These are phyloP conservation scores for Exophiala oligosperma DNA, from an alignment of 2,329 filamentous ascomycete genomes.

Conservation along the genomic window DNA sequence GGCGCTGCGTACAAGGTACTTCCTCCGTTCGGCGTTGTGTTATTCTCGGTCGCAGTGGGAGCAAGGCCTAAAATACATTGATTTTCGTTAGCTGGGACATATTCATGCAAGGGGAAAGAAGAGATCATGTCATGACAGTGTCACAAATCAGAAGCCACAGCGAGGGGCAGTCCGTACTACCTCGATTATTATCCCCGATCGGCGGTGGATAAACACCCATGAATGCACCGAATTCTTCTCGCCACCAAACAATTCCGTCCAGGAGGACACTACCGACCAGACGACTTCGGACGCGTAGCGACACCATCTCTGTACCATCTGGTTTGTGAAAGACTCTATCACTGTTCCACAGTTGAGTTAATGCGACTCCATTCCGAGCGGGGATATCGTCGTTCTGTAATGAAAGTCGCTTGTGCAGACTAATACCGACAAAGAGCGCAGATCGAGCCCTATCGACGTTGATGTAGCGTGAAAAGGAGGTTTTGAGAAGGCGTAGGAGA, in stretches of 20 bases:
- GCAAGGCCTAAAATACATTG: not conserved
- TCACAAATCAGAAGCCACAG: too few relatives aligned
- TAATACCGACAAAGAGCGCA: slow-evolving; percentile 39
- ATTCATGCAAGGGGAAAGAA: too few relatives aligned
- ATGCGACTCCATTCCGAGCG: slow-evolving; percentile 34
- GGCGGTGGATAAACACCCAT: slow-evolving; percentile 23
- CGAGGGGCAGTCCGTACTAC: slow-evolving; percentile 4
- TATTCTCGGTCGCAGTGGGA: not conserved
- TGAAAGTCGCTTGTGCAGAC: slow-evolving; percentile 40
- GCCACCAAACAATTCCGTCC: slow-evolving; percentile 46
- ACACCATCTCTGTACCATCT: slow-evolving; percentile 38
- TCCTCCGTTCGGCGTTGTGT: not conserved
- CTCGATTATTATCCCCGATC: slow-evolving; percentile 13
- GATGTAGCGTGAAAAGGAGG: slow-evolving; percentile 32
- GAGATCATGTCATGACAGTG: too few relatives aligned
- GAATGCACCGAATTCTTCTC: slow-evolving; percentile 38
- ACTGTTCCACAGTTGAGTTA: slow-evolving; percentile 45
- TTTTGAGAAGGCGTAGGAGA: slow-evolving; percentile 43
- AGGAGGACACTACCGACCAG: slow-evolving; percentile 39
- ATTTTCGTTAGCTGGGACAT: slow-evolving; percentile 1
- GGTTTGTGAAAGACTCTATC: slow-evolving; percentile 40
- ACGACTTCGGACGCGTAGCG: slow-evolving; percentile 42
- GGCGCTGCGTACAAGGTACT: slow-evolving; percentile 1
- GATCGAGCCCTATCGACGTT: slow-evolving; percentile 37
- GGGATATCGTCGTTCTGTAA: slow-evolving; percentile 38